These are phyloP conservation scores for Graphium sp. DNA, from an alignment of 2,329 filamentous ascomycete species.

Conservation along the genomic window DNA sequence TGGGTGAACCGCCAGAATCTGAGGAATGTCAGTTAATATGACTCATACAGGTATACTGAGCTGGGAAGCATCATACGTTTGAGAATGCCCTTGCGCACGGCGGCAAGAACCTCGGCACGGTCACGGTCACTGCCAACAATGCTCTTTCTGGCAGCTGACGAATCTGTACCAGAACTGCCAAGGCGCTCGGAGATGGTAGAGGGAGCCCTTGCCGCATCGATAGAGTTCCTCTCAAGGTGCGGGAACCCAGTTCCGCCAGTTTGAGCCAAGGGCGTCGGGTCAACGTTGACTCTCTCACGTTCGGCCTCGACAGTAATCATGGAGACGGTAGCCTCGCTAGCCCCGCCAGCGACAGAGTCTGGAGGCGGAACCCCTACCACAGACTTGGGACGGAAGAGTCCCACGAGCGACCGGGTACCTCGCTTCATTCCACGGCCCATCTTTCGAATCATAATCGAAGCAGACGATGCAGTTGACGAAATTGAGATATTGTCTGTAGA, in stretches of 20 bases:
- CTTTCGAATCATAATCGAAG: constrained; percentile 89
- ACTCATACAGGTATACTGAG: constrained; percentile 22
- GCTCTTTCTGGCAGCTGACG: constrained; percentile 57
- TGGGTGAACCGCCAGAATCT: constrained; percentile 4
- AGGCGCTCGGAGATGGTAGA: constrained; percentile 29
- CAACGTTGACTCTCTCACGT: constrained; percentile 66
- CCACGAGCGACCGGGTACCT: constrained; percentile 75
- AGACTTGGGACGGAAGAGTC: constrained; percentile 89
- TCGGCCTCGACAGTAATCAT: constrained; percentile 95
- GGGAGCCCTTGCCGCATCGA: constrained; percentile 43
- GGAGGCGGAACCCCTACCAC: constrained; percentile 54
- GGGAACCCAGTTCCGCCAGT: constrained; percentile 64
- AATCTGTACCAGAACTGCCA: constrained; percentile 41
- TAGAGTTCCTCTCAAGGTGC: constrained; percentile 65
- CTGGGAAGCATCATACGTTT: constrained; percentile 46
- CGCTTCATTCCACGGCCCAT: constrained; percentile 99
- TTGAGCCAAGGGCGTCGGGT: constrained; percentile 49
- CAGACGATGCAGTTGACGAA: constrained; percentile 76
- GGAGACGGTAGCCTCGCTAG: constrained; percentile 70
- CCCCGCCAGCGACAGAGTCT: too few species aligned
- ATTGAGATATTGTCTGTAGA: constrained; percentile 93
- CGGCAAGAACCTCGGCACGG: constrained; percentile 77
- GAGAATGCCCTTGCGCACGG: constrained; percentile 87
- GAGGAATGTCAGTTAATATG: background rate
- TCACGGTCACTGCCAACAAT: constrained; percentile 84